These are phyloP conservation scores for Buddleja alternifolia DNA, from an alignment of 257 asterid species.

Conservation along the genomic window DNA sequence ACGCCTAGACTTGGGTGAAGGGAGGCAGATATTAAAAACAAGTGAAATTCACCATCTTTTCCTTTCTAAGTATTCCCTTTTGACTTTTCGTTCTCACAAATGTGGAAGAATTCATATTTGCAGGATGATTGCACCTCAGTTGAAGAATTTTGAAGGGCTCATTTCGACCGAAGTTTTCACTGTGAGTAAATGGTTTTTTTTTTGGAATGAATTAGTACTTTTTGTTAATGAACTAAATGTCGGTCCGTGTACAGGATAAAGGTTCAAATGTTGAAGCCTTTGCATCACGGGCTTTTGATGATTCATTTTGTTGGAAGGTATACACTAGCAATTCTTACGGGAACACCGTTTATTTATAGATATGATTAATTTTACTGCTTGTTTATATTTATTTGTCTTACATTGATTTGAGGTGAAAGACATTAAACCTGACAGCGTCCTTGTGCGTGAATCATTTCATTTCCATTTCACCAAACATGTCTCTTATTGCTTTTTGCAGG, in stretches of 20 bases:
- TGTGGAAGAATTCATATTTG: not conserved
- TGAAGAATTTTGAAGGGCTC: slow-evolving; percentile 61
- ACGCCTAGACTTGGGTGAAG: slow-evolving; percentile 64
- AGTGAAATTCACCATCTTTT: slow-evolving; percentile 32
- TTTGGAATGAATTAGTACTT: not conserved
- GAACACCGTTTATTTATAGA: not conserved
- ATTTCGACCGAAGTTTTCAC: slow-evolving; percentile 42
- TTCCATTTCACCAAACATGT: not conserved
- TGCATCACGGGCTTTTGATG: slow-evolving; percentile 45
- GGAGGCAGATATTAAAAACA: slow-evolving; percentile 66
- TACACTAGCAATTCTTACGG: not conserved
- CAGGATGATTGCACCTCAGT: slow-evolving; percentile 62
- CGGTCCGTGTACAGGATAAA: slow-evolving; percentile 41
- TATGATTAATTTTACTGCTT: not conserved
- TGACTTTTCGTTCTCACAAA: not conserved
- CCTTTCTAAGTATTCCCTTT: not conserved
- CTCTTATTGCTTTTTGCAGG: slow-evolving; percentile 39
- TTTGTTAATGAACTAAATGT: not conserved
- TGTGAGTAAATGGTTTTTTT: slow-evolving; percentile 42
- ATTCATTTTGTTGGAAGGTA: slow-evolving; percentile 68
- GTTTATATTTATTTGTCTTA: too few relatives aligned
- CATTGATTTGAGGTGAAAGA: not conserved
- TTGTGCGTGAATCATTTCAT: not conserved
- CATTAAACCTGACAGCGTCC: not conserved
- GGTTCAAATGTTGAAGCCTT: slow-evolving; percentile 60